Percentiles rank a stretch among this genome's conserved stretches.
These are phyloP conservation scores for Alternaria atra DNA, from an alignment of 2,329 filamentous ascomycete genomes.

Conservation along the genomic window DNA sequence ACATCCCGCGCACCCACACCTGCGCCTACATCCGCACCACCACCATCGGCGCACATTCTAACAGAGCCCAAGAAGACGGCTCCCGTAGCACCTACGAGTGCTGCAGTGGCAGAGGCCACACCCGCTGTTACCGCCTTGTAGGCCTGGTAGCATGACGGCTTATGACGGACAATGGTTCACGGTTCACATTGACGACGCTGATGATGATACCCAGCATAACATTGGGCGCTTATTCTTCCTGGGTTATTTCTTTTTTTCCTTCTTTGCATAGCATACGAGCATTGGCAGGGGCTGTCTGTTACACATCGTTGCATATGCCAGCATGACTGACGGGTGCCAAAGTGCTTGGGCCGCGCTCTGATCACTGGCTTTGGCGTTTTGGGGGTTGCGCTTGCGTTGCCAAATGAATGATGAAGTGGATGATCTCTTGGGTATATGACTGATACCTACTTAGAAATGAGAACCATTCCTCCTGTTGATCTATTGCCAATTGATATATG, in stretches of 20 bases:
- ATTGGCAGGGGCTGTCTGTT: conserved; percentile 28
- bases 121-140: conserved; percentile 16
- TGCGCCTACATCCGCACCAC: conserved; percentile 7
- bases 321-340: conserved; percentile 44
- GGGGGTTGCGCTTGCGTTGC: conserved; percentile 3
- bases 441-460: conserved; percentile 1
- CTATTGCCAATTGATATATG: not conserved
- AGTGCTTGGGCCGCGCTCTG: conserved; percentile 49
- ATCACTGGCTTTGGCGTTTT: conserved; percentile 42
- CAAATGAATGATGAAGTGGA: not conserved
- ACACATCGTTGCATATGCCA: conserved; percentile 35
- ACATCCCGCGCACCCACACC: conserved; percentile 27
- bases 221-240: conserved; percentile 33
- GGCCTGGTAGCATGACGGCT: conserved; percentile 21
- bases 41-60: not conserved
- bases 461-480: conserved; percentile 4
- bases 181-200: conserved; percentile 18
- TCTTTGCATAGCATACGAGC: conserved; percentile 46
- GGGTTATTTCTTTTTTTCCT: conserved; percentile 22
- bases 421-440: conserved; percentile 3
- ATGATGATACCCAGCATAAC: conserved; percentile 39
- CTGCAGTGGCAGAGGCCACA: conserved; percentile 15
- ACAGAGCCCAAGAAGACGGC: conserved; percentile 4
- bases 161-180: conserved; percentile 16
- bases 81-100: not conserved